Percentiles rank a stretch among this genome's conserved stretches.
phyloP scores from a whole-genome alignment of 1,284 basidiomycete genomes.

The Stygiomarasmius scandens region DNA sequence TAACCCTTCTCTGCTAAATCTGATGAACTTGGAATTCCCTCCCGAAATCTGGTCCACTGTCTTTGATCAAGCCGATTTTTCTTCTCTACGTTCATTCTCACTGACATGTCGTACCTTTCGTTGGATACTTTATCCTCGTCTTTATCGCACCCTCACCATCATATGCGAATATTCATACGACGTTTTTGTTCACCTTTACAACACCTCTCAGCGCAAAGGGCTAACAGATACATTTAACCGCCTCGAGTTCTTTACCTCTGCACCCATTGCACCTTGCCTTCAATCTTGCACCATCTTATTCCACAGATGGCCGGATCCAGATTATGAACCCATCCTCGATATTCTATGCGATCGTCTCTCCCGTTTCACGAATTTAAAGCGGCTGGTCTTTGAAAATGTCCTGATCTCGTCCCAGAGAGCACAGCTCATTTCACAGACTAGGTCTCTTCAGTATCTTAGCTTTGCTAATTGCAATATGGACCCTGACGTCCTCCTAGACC shows the following conservation, averaged over 20 bases:
- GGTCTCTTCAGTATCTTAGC: conserved; percentile 4
- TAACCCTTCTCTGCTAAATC: background rate
- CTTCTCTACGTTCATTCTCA: conserved; percentile 8
- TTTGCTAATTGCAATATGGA: conserved; percentile 12
- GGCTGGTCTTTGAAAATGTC: conserved; percentile 6
- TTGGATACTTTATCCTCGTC: conserved; percentile 9
- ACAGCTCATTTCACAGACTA: conserved; percentile 5
- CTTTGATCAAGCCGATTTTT: conserved; percentile 7
- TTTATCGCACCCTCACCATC: conserved; percentile 13
- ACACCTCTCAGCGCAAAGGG: conserved; percentile 10
- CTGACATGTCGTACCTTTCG: conserved; percentile 15
- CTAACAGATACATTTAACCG: conserved; percentile 6
- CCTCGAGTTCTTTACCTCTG: conserved; percentile 14
- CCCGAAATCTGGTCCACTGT: conserved; percentile 14
- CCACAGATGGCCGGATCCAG: conserved; percentile 8
- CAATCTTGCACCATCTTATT: conserved; percentile 15
- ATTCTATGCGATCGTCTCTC: conserved; percentile 8
- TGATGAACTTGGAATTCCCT: conserved; percentile 8
- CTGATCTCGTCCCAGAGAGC: conserved; percentile 6
- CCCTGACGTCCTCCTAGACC: background rate
- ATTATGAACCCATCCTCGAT: conserved; percentile 11
- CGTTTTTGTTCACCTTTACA: conserved; percentile 5
- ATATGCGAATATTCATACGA: conserved; percentile 12
- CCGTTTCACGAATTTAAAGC: conserved; percentile 12
- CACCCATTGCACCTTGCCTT: conserved; percentile 12